A percentile compares a stretch with the other conserved stretches of the same genome.
phyloP scores from a whole-genome alignment of 768 basidiomycete species.

The Russula lepida region DNA sequence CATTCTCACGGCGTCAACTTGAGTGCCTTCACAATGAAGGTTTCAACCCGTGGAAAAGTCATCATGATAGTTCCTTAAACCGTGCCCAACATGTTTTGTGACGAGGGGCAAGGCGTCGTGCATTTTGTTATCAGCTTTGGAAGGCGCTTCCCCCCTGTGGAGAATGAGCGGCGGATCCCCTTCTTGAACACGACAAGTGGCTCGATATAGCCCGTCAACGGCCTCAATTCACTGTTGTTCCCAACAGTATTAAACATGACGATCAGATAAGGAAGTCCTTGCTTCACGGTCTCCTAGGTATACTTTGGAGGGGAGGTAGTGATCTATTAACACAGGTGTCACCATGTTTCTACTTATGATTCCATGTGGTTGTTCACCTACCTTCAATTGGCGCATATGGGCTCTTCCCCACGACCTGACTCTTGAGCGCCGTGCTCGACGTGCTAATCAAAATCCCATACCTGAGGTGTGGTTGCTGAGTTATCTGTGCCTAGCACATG shows the following conservation, averaged over 20 bases:
- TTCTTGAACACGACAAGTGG: slow-evolving; percentile 51
- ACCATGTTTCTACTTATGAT: not conserved
- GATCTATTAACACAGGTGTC: slow-evolving; percentile 36
- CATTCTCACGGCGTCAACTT: slow-evolving; percentile 49
- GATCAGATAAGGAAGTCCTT: slow-evolving; percentile 65
- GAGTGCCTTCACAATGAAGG: slow-evolving; percentile 70
- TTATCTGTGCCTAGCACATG: slow-evolving; percentile 37
- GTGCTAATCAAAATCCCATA: too few relatives aligned
- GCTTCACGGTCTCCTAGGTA: slow-evolving; percentile 76
- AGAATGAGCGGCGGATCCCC: slow-evolving; percentile 66
- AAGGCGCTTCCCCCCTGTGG: slow-evolving; percentile 71
- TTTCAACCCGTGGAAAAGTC: not conserved
- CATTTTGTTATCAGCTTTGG: slow-evolving; percentile 59
- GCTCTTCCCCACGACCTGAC: slow-evolving; percentile 49
- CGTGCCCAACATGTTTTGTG: slow-evolving; percentile 34
- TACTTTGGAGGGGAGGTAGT: slow-evolving; percentile 45
- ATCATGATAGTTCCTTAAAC: slow-evolving; percentile 32
- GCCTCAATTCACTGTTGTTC: slow-evolving; percentile 37
- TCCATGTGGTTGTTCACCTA: slow-evolving; percentile 23
- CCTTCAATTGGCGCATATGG: too few relatives aligned
- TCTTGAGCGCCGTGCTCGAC: slow-evolving; percentile 43
- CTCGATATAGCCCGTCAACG: slow-evolving; percentile 54
- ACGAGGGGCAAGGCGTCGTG: slow-evolving; percentile 63
- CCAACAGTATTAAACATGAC: slow-evolving; percentile 83
- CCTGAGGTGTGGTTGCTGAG: too few relatives aligned